Conservation (phyloP, 2,329 filamentous ascomycete species). For the Golovinomyces cichoracearum region DNA sequence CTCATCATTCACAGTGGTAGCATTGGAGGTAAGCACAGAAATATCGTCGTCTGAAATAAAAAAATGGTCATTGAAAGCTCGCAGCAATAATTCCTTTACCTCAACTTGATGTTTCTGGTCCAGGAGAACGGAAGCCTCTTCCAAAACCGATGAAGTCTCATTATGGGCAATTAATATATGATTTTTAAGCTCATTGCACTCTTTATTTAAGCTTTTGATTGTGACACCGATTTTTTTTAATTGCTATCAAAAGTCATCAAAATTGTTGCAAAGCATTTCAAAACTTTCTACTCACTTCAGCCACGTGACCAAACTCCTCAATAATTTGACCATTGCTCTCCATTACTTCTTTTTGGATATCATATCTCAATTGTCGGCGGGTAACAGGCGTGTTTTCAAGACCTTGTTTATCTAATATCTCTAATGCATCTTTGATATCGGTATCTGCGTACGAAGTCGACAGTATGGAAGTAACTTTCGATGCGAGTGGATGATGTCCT, state of each 20-base stretch:
- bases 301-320: slow-evolving; percentile 65
- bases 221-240: slow-evolving; percentile 57
- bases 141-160: slow-evolving; percentile 47
- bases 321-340: slow-evolving; percentile 78
- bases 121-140: slow-evolving; percentile 51
- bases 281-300: slow-evolving; percentile 35
- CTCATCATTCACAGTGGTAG: slow-evolving; percentile 57
- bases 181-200: slow-evolving; percentile 53
- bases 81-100: slow-evolving; percentile 51
- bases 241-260: slow-evolving; percentile 31
- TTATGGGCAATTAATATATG: slow-evolving; percentile 51
- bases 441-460: slow-evolving; percentile 81
- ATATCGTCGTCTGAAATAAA: slow-evolving; percentile 60
- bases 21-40: slow-evolving; percentile 45
- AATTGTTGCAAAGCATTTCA: slow-evolving; percentile 4
- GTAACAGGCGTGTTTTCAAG: slow-evolving; percentile 52
- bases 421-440: slow-evolving; percentile 66
- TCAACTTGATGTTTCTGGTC: slow-evolving; percentile 48
- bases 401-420: slow-evolving; percentile 46
- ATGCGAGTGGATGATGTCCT: slow-evolving; percentile 30
- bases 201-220: slow-evolving; percentile 52
- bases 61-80: slow-evolving; percentile 60
- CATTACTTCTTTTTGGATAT: slow-evolving; percentile 78
- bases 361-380: slow-evolving; percentile 51
- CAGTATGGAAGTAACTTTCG: slow-evolving; percentile 60